Percentiles rank a stretch among this genome's conserved stretches.
Conservation (phyloP, 495 filamentous ascomycete species). For the Daldinia concentrica region DNA sequence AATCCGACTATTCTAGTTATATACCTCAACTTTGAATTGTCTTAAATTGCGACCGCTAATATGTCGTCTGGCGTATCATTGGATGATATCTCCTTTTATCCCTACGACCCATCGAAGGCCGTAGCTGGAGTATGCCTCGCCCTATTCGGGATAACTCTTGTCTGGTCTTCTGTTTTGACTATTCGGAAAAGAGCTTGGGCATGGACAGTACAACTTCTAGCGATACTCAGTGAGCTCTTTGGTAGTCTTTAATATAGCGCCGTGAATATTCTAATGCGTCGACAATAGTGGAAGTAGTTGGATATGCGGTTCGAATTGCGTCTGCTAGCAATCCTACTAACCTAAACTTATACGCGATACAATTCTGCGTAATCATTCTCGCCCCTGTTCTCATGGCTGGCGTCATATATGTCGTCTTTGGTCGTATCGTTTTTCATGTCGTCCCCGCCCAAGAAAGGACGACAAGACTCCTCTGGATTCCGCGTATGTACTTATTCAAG, state of each 20-base stretch:
- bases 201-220: conserved; percentile 58
- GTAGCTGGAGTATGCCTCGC: conserved; percentile 45
- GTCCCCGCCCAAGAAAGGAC: conserved; percentile 54
- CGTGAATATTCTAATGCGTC: neutral
- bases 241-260: neutral
- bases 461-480: conserved; percentile 56
- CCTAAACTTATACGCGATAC: conserved; percentile 46
- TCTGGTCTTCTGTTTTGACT: conserved; percentile 53
- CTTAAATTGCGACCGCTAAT: neutral
- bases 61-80: conserved; percentile 13
- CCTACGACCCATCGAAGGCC: conserved; percentile 44
- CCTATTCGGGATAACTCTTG: conserved; percentile 46
- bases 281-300: conserved; percentile 56
- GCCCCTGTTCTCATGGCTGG: conserved; percentile 52
- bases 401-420: conserved; percentile 52
- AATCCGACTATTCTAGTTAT: neutral
- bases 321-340: conserved; percentile 48
- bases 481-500: conserved; percentile 39
- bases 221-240: conserved; percentile 53
- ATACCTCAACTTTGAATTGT: neutral
- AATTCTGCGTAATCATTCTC: conserved; percentile 50
- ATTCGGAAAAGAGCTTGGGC: conserved; percentile 55
- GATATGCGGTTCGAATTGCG: conserved; percentile 54
- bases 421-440: conserved; percentile 54
- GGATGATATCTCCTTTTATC: conserved; percentile 38